Percentiles rank a stretch among this genome's conserved stretches.
These are phyloP conservation scores for Populus nigra DNA, from an alignment of 345 rosid genomes.

Conservation along the genomic window DNA sequence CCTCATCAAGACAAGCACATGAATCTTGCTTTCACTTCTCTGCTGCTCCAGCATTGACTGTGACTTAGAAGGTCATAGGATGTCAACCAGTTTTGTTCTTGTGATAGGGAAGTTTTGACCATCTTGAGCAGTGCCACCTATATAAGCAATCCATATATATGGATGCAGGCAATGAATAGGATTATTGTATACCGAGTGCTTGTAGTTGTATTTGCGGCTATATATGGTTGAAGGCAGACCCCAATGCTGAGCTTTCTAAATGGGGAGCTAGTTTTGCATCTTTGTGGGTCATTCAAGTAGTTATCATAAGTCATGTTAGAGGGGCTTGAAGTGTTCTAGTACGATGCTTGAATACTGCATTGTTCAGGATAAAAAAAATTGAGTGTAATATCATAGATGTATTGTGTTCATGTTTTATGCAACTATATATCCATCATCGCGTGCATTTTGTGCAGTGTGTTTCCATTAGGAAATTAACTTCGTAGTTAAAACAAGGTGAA, in stretches of 20 bases:
- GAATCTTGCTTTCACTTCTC: slow-evolving; percentile 12
- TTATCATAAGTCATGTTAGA: too few species aligned
- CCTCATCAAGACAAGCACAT: slow-evolving; percentile 8
- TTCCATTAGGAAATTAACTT: neutral
- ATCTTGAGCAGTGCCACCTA: neutral
- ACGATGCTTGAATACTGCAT: neutral
- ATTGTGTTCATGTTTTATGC: neutral
- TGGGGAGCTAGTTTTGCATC: neutral
- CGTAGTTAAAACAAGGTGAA: neutral
- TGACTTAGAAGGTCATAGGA: slow-evolving; percentile 5
- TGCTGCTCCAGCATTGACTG: slow-evolving; percentile 7
- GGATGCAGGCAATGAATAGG: neutral
- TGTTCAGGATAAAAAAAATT: neutral
- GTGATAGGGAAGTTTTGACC: neutral
- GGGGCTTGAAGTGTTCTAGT: neutral
- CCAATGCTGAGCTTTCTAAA: neutral
- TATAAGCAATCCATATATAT: neutral
- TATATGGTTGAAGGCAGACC: neutral
- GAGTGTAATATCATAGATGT: neutral
- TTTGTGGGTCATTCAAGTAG: neutral
- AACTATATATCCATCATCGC: too few species aligned
- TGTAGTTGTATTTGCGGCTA: neutral
- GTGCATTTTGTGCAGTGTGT: neutral
- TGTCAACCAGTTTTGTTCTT: neutral
- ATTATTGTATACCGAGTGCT: neutral